These are phyloP conservation scores for Thamnidium elegans DNA, from an alignment of 192 early-diverging fungal species.

Conservation along the genomic window DNA sequence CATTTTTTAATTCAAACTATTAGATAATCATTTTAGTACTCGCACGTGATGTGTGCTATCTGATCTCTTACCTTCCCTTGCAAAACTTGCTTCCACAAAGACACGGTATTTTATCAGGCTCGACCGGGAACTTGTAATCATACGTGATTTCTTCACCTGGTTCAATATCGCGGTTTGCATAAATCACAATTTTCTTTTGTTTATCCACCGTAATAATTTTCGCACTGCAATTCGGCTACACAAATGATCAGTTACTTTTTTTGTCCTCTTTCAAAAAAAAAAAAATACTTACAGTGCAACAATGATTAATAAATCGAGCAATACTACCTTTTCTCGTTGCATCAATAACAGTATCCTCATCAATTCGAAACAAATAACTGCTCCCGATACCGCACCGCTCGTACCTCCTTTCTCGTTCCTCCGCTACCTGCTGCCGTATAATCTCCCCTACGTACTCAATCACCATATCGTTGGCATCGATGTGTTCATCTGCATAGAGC, in stretches of 20 bases:
- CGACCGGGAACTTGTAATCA: constrained; percentile 95
- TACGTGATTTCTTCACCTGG: constrained; percentile 98
- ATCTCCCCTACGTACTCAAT: constrained; percentile 99
- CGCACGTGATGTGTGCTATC: no score
- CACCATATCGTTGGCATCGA: constrained; percentile 91
- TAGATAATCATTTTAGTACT: no score
- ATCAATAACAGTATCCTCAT: constrained; percentile 94
- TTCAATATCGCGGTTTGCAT: constrained; percentile 91
- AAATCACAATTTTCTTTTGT: constrained; percentile 96
- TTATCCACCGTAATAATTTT: constrained; percentile 91
- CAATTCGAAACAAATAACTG: constrained; percentile 94
- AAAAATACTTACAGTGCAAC: constrained; percentile 91
- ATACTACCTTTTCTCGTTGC: constrained; percentile 97
- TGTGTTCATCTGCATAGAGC: constrained; percentile 92
- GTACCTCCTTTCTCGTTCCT: constrained; percentile 91
- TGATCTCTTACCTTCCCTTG: constrained; percentile 78
- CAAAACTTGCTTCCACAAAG: constrained; percentile 86
- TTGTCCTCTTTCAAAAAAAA: no score
- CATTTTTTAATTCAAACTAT: no score
- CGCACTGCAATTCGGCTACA: constrained; percentile 98
- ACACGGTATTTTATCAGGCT: constrained; percentile 97
- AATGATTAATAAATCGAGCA: constrained; percentile 98
- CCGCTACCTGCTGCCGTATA: constrained; percentile 92
- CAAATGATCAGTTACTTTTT: no score
- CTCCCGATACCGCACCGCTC: constrained; percentile 91